These are phyloP conservation scores for Aechmea fasciata DNA, from an alignment of 176 grass and related monocot species.

Conservation along the genomic window DNA sequence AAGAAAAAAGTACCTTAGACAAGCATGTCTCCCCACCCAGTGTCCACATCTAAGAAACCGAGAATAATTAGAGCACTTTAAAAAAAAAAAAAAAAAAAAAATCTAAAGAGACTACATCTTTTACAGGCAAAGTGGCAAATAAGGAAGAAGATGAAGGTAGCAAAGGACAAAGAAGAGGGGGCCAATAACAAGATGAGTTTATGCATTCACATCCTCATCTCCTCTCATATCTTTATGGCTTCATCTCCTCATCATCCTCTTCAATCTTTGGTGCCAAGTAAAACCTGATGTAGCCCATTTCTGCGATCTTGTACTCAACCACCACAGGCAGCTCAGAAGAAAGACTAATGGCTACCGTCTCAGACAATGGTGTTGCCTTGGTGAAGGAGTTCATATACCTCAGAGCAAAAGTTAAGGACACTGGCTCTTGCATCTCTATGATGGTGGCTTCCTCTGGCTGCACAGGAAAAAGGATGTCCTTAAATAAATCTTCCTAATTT, in stretches of 20 bases:
- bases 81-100: too few relatives aligned
- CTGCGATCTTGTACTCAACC: constrained; percentile 86
- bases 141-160: too few relatives aligned
- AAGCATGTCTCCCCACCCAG: too few relatives aligned
- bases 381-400: constrained; percentile 97
- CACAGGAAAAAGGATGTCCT: constrained; percentile 3
- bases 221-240: constrained; percentile 22
- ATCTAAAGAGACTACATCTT: too few relatives aligned
- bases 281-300: constrained; percentile 84
- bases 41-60: too few relatives aligned
- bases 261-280: constrained; percentile 89
- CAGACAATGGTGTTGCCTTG: constrained; percentile 68
- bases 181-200: background rate
- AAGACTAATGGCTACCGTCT: constrained; percentile 67
- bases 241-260: constrained; percentile 91
- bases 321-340: constrained; percentile 81
- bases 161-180: too few relatives aligned
- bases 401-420: constrained; percentile 80
- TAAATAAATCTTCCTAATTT: background rate
- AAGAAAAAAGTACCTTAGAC: too few relatives aligned
- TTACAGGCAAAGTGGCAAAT: too few relatives aligned
- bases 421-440: constrained; percentile 88
- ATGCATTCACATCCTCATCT: background rate
- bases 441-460: constrained; percentile 72
- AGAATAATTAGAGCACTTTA: too few relatives aligned